Evolutionary conservation across 257 asterid genomes (phyloP), one percentile per base, ranked within the genome.

Genomic region (Nicotiana noctiflora): DNA sequence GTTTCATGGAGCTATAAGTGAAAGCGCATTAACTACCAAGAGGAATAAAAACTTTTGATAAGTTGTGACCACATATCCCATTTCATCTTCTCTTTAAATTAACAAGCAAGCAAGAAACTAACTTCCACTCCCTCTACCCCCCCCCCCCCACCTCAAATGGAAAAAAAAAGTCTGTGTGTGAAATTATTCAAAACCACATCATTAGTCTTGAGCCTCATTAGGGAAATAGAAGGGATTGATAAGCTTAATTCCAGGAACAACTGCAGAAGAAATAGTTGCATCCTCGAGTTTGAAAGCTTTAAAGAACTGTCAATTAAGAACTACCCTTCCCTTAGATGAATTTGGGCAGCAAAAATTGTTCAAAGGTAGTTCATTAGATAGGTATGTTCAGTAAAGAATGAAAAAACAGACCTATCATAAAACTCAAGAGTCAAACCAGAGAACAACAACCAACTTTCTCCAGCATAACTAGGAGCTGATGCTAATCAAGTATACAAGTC

Each of bases 391-490:
- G 27, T n/a, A 68, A 37, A 68, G 76, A 68, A 37, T 37, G 56
- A 68, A 31, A 40, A 68, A 68, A 9, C 55, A n/a, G 7, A 68
- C 52, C 76, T 17, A 68, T 40, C 44, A 60, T 60, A 70, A 70
- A 70, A 70, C 77, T 32, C 51, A 66, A 40, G n/a, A 18, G 76
- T 67, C n/a, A 14, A 40, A 68, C 77, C 57, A 40, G 77, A 70
- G 21, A 70, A 70, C 13, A 3, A 44, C 34, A 70, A 21, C 59
- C 77, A 70, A 70, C 77, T 40, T 40, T 40, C 57, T 44, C 77
- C 18, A 72, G 78, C 78, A 74, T 8, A 49, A 46, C 40, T 23
- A 14, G 60, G 15, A 49, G 40, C 9, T 70, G 77, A 44, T 70
- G 59, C 37, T 40, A 70, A 19, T 19, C 57, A 70, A 19, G 76